Percentiles rank a stretch among this genome's conserved stretches.
Evolutionary conservation across 2,329 filamentous ascomycete species (phyloP).

Genomic region (Botrytis porri): DNA sequence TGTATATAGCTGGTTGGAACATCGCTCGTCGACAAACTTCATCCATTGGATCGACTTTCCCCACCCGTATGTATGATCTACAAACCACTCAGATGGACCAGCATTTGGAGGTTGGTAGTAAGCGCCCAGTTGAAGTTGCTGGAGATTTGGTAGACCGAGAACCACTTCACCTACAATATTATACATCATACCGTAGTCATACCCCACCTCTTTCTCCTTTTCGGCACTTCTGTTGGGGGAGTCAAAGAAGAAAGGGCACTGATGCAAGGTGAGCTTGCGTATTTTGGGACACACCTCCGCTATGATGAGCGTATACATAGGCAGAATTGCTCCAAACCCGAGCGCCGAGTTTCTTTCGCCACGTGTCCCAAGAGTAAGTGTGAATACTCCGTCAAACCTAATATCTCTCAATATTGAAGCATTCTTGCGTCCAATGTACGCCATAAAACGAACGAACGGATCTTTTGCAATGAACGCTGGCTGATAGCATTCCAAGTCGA

Average conservation of each 20-base stretch:
- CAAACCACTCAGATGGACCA: background rate
- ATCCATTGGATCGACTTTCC: background rate
- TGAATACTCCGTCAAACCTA: background rate
- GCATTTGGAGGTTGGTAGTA: background rate
- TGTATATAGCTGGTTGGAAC: background rate
- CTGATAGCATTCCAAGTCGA: background rate
- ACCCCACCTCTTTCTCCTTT: background rate
- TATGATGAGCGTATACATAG: background rate
- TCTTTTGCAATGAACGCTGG: background rate
- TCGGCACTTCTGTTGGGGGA: background rate
- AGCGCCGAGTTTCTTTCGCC: background rate
- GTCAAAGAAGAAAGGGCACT: background rate
- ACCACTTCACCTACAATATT: background rate
- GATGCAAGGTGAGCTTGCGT: constrained; percentile 1
- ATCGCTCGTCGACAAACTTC: background rate
- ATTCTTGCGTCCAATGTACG: background rate
- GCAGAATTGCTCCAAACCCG: background rate
- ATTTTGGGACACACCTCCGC: background rate
- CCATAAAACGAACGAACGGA: background rate
- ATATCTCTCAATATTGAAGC: background rate
- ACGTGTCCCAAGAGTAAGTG: background rate
- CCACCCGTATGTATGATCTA: background rate
- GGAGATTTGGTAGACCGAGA: background rate
- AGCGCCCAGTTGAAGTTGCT: background rate
- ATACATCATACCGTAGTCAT: background rate